A percentile compares a stretch with the other conserved stretches of the same genome.
phyloP scores from a whole-genome alignment of 2,329 filamentous ascomycete genomes.

The Colletotrichum sp. region DNA sequence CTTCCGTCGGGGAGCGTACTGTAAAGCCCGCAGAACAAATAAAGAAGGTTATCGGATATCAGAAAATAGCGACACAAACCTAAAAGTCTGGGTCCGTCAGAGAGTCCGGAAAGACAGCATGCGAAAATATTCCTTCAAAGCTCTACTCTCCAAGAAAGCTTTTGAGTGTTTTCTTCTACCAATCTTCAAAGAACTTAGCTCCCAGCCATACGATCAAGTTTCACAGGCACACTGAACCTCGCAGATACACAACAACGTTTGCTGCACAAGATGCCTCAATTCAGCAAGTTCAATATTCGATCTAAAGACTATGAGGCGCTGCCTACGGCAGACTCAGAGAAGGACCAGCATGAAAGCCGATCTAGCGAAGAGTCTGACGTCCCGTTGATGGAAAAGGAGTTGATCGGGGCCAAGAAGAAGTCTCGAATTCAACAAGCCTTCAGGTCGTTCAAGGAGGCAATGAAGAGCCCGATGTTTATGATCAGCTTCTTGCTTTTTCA shows the following conservation, averaged over 20 bases:
- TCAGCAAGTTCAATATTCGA: not conserved
- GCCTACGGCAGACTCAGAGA: not conserved
- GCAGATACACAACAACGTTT: not conserved
- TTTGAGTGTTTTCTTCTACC: accelerated
- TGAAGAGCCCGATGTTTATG: not conserved
- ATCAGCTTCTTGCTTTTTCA: not conserved
- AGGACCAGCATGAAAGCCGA: not conserved
- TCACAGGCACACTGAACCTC: not conserved
- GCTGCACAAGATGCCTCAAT: not conserved
- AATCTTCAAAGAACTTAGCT: not conserved
- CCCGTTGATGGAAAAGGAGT: not conserved
- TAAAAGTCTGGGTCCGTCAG: not conserved
- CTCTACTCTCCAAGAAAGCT: not conserved
- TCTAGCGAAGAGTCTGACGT: not conserved
- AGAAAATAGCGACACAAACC: not conserved
- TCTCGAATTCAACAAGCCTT: not conserved
- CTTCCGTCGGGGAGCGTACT: not conserved
- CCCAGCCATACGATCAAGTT: not conserved
- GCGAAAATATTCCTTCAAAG: not conserved
- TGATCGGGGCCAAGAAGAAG: not conserved
- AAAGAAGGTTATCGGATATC: not conserved
- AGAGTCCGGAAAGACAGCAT: not conserved
- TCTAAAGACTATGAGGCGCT: not conserved
- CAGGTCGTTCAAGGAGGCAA: not conserved
- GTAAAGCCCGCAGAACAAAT: not conserved